These are phyloP conservation scores for Paecilomyces formosus DNA, from an alignment of 2,329 filamentous ascomycete species.

Conservation along the genomic window DNA sequence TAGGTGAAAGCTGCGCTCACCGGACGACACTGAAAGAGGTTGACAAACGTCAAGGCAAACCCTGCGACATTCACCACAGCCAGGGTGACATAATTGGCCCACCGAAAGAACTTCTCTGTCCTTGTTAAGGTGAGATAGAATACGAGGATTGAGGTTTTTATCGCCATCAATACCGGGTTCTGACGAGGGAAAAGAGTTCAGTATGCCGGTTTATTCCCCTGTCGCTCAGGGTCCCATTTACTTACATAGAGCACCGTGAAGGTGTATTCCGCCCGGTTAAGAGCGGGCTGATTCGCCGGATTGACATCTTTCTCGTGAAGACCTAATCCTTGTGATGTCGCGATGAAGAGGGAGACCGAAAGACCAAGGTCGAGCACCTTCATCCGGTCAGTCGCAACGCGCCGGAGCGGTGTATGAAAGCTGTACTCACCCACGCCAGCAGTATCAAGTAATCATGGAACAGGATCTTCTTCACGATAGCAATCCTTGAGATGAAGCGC, in stretches of 20 bases:
- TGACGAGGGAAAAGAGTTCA: slow-evolving; percentile 26
- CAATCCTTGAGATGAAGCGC: slow-evolving; percentile 64
- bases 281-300: slow-evolving; percentile 16
- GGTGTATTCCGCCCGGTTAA: slow-evolving; percentile 48
- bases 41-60: slow-evolving; percentile 72
- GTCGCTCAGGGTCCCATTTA: slow-evolving; percentile 8
- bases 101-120: slow-evolving; percentile 67
- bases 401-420: slow-evolving; percentile 5
- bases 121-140: slow-evolving; percentile 82
- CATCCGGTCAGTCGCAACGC: slow-evolving; percentile 1
- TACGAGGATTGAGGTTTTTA: slow-evolving; percentile 84
- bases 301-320: slow-evolving; percentile 33
- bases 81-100: slow-evolving; percentile 74
- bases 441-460: slow-evolving; percentile 79
- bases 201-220: slow-evolving; percentile 2
- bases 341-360: slow-evolving; percentile 39
- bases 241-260: slow-evolving; percentile 55
- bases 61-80: slow-evolving; percentile 72
- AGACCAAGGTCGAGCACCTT: slow-evolving; percentile 40
- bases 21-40: slow-evolving; percentile 78
- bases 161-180: slow-evolving; percentile 84
- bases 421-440: slow-evolving; percentile 58
- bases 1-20: slow-evolving; percentile 60
- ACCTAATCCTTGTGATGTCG: slow-evolving; percentile 36
- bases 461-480: slow-evolving; percentile 63